Evolutionary conservation across 345 rosid genomes (phyloP).

Genomic region (Lagerstroemia speciosa): DNA sequence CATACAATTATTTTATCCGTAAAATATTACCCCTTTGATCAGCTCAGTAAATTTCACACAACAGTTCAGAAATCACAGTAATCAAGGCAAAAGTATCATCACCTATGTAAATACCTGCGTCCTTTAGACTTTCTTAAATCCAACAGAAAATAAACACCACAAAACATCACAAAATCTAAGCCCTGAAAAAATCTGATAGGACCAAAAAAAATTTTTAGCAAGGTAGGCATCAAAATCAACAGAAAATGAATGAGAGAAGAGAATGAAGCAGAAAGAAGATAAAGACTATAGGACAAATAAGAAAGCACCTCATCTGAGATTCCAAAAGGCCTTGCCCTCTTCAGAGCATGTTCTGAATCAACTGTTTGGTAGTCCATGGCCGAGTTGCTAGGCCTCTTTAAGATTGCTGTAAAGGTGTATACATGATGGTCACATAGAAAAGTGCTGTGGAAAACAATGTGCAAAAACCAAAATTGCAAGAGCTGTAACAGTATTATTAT

Average conservation of each 20-base stretch:
- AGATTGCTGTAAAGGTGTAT: constrained; percentile 21
- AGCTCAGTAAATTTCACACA: background rate
- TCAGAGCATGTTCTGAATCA: constrained; percentile 65
- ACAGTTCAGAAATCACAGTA: background rate
- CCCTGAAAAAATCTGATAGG: background rate
- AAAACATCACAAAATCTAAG: background rate
- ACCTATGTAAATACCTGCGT: background rate
- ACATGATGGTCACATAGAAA: background rate
- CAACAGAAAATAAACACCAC: background rate
- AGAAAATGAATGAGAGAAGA: background rate
- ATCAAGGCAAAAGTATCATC: background rate
- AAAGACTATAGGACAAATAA: background rate
- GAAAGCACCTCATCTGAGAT: constrained; percentile 56
- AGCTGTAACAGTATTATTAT: background rate
- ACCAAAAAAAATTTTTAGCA: background rate
- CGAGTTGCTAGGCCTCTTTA: constrained; percentile 59
- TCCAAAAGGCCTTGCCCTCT: constrained; percentile 53
- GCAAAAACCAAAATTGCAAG: constrained; percentile 26
- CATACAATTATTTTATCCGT: too few species aligned
- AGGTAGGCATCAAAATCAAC: background rate
- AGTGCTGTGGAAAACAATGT: constrained; percentile 6
- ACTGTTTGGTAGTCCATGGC: constrained; percentile 67
- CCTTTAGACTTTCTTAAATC: background rate
- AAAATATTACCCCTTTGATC: background rate
- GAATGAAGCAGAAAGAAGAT: background rate